phyloP scores from a whole-genome alignment of 2,329 filamentous ascomycete genomes.

The Neoscytalidium dimidiatum region DNA sequence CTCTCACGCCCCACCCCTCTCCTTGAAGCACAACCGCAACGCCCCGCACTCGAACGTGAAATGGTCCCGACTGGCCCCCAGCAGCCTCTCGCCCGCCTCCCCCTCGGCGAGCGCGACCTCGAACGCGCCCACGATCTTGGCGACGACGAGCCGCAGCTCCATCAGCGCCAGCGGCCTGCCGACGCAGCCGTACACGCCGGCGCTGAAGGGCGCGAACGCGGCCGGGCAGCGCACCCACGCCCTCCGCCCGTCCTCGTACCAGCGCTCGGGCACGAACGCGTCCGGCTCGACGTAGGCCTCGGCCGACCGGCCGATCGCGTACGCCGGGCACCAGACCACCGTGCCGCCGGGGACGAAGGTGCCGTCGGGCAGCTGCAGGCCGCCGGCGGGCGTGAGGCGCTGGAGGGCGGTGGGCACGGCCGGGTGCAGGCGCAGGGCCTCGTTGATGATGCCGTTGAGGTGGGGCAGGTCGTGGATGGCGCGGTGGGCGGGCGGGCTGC shows the following conservation, averaged over 20 bases:
- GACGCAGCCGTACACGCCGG: neutral
- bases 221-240: slow-evolving; percentile 28
- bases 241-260: slow-evolving; percentile 23
- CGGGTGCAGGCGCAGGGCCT: slow-evolving; percentile 45
- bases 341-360: slow-evolving; percentile 35
- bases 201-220: slow-evolving; percentile 6
- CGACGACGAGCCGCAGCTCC: slow-evolving; percentile 53
- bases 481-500: slow-evolving; percentile 27
- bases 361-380: slow-evolving; percentile 35
- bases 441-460: slow-evolving; percentile 46
- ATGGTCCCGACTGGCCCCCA: slow-evolving; percentile 10
- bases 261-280: slow-evolving; percentile 5
- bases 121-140: slow-evolving; percentile 62
- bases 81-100: neutral
- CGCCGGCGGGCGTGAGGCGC: slow-evolving; percentile 41
- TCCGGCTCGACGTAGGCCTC: slow-evolving; percentile 1
- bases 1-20: neutral
- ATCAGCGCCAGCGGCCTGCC: slow-evolving; percentile 11
- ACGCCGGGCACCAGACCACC: slow-evolving; percentile 25
- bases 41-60: slow-evolving; percentile 12
- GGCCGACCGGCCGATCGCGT: slow-evolving; percentile 20
- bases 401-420: slow-evolving; percentile 41
- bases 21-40: slow-evolving; percentile 5
- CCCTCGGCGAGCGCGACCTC: slow-evolving; percentile 45
- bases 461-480: slow-evolving; percentile 27